Percentiles rank a stretch among this genome's conserved stretches.
phyloP scores from a whole-genome alignment of 305 asterid species.

The Withania somnifera region DNA sequence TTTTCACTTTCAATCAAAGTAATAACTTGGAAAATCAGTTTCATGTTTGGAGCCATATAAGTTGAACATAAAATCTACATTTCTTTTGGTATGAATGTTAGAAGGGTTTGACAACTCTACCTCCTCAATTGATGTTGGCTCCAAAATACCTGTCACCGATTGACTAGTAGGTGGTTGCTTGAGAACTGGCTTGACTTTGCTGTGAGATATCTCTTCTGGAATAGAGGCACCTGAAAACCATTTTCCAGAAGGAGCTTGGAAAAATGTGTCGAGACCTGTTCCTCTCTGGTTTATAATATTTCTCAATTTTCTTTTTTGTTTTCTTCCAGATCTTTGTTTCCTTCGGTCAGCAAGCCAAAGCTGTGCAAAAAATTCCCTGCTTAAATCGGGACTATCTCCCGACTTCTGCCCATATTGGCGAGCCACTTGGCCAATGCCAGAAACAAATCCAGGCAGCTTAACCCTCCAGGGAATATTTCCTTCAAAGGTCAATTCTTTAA shows the following conservation, averaged over 20 bases:
- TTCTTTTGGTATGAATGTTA: neutral
- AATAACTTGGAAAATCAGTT: neutral
- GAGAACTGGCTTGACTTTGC: conserved; percentile 30
- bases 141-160: conserved; percentile 55
- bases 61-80: neutral
- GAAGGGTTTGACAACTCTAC: conserved; percentile 25
- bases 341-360: conserved; percentile 66
- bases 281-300: conserved; percentile 15
- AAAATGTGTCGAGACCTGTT: conserved; percentile 13
- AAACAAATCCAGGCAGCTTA: conserved; percentile 23
- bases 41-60: neutral
- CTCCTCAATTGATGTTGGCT: conserved; percentile 75
- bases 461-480: conserved; percentile 17
- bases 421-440: conserved; percentile 17
- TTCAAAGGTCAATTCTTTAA: neutral
- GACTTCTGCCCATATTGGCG: conserved; percentile 25
- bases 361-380: conserved; percentile 58
- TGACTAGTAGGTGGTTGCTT: conserved; percentile 80
- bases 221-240: conserved; percentile 33
- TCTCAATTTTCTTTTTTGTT: conserved; percentile 22
- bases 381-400: conserved; percentile 40
- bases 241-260: conserved; percentile 25
- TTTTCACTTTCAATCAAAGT: neutral
- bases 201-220: conserved; percentile 20
- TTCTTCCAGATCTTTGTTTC: conserved; percentile 19